Evolutionary conservation across 1,284 basidiomycete species (phyloP), one percentile per base, ranked within the genome.

Genomic region (Abortiporus biennis): DNA sequence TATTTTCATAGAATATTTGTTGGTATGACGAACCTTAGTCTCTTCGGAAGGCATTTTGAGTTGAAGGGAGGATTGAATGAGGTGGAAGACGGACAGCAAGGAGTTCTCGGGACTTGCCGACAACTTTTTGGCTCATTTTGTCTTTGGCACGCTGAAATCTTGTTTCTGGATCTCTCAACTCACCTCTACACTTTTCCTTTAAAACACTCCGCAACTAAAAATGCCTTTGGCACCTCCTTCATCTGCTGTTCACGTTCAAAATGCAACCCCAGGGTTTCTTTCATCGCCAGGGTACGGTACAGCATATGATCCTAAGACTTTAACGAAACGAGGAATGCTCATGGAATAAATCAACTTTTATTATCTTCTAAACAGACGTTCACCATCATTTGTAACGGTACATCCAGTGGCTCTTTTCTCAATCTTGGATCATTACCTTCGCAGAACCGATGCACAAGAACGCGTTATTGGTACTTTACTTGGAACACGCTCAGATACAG

Each of bases 391-490:
- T 43, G 80, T 94, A 44, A 88, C 83, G 33, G 76, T 95, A 46
- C 91, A 93, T 62, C 92, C 93, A n/a, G 85, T 89, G 40, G 91
- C 92, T 6, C 79, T 99, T 45, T 93, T 97, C 61, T 86, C 91
- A 45, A 93, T 98, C 69, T 83, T 99, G 50, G 95, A 98, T 67
- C 95, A 99, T 70, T 96, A 93, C 67, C 81, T 98, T 39, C 87
- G 96, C 29, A 80, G 93, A 48, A 85, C 79, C 39, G 79, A 85
- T 54, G 64, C 72, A 29, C 88, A 93, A 57, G 86, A 87, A 51
- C 81, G 95, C 45, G 95, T 99, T 6, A 95, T 99, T 59, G 96
- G 96, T 19, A 97, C 96, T 0, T 78, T 99, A 22, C 83, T 99
- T 33, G 95, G 95, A 11, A 81, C 77, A 38, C 81, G 94, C 53